Conservation (phyloP, 2,329 filamentous ascomycete genomes). For the Lachnellula occidentalis region DNA sequence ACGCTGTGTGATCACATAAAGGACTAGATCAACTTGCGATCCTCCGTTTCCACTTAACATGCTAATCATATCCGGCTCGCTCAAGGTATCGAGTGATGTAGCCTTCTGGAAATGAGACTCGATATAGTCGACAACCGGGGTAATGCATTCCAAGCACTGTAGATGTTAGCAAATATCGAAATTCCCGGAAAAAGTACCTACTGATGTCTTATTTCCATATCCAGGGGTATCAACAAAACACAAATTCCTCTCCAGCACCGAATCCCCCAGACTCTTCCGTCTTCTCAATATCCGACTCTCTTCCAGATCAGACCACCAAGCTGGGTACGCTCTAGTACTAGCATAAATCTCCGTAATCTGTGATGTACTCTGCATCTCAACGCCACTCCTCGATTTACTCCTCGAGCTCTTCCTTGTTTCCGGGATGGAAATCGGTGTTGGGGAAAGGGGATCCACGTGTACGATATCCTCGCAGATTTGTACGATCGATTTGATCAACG, state of each 20-base stretch:
- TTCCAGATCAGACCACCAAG: constrained; percentile 83
- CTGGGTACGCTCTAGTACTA: constrained; percentile 77
- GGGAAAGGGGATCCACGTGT: constrained; percentile 63
- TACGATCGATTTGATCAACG: constrained; percentile 80
- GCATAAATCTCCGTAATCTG: constrained; percentile 65
- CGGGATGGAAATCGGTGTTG: constrained; percentile 28
- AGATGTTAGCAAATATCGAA: constrained; percentile 26
- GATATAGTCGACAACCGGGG: constrained; percentile 63
- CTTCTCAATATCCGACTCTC: constrained; percentile 54
- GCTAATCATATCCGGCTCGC: constrained; percentile 68
- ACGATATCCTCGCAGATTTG: constrained; percentile 88
- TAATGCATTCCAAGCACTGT: constrained; percentile 51
- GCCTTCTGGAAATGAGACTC: constrained; percentile 63
- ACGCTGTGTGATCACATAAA: constrained; percentile 77
- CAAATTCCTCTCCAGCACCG: constrained; percentile 81
- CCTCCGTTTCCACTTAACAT: constrained; percentile 79
- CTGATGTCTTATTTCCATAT: constrained; percentile 48
- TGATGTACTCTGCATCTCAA: constrained; percentile 30
- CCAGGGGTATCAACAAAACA: constrained; percentile 87
- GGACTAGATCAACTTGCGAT: constrained; percentile 74
- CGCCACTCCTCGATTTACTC: constrained; percentile 21
- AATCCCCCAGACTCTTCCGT: constrained; percentile 68
- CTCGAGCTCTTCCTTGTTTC: constrained; percentile 25
- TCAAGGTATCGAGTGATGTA: constrained; percentile 54
- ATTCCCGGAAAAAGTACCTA: constrained; percentile 32